phyloP scores from a whole-genome alignment of 169 alveolate genomes.

The Plasmodium vinckei region DNA sequence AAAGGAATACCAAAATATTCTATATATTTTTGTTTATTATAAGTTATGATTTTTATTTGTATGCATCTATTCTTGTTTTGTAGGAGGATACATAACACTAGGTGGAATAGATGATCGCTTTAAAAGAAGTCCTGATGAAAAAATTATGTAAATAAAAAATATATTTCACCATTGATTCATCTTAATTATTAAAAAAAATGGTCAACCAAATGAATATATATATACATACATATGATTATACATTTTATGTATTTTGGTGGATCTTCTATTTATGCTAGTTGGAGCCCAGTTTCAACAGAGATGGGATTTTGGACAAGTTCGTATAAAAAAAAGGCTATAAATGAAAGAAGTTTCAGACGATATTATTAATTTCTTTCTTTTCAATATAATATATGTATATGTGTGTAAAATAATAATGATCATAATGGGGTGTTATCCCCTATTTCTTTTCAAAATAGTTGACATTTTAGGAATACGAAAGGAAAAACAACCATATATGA shows the following conservation, averaged over 20 bases:
- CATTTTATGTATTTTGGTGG: background rate
- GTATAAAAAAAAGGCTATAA: background rate
- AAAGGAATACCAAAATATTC: background rate
- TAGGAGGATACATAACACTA: constrained; percentile 83
- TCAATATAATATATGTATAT: background rate
- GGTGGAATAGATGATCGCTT: constrained; percentile 83
- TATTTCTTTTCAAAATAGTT: constrained; percentile 3
- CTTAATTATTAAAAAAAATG: constrained; percentile 20
- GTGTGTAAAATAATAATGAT: background rate
- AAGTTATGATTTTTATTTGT: background rate
- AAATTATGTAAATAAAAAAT: constrained; percentile 42
- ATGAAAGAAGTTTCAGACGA: background rate
- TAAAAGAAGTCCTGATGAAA: constrained; percentile 81
- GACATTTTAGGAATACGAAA: constrained; percentile 58
- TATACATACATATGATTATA: background rate
- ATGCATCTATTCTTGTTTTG: background rate
- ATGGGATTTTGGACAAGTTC: constrained; percentile 77
- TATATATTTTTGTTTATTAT: background rate
- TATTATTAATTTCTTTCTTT: background rate
- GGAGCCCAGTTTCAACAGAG: constrained; percentile 75
- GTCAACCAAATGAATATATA: background rate
- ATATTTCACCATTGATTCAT: background rate
- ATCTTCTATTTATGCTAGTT: constrained; percentile 5
- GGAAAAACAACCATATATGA: constrained; percentile 1
- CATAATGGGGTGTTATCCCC: background rate